Base-by-base conservation (phyloP, 2,329 filamentous ascomycete genomes). In the Fonsecaea pedrosoi region DNA sequence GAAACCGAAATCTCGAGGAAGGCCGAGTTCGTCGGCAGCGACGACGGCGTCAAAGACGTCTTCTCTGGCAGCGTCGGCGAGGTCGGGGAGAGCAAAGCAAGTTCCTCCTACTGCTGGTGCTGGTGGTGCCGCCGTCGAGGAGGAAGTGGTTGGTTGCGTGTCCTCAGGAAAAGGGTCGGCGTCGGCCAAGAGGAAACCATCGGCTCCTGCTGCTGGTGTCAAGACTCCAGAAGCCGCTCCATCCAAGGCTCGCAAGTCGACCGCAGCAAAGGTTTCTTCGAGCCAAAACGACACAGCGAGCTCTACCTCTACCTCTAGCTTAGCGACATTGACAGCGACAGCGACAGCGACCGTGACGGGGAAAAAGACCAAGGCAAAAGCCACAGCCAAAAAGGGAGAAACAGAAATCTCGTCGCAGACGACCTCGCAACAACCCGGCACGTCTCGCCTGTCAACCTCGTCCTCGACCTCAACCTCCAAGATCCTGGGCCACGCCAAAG, bases 401-500 rank as follows among this genome's bases (percentile, higher is more conserved):
- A 42, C 21, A 3, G 25, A 25, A 25, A 25, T 25, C 6, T n/a
- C 18, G 21, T 9, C 45, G 15, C 21, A 32, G 21, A 35, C 37
- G 18, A 56, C 12, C n/a, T 37, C 9, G 34, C 38, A 42, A 40
- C 38, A 18, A 25, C 25, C 25, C 25, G 25, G 25, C 25, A 25
- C 25, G 25, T 3, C 25, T 25, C 25, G 25, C 25, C 1, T 25
- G 25, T 25, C 25, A 25, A 25, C 25, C 25, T 25, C 25, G 25
- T 2, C 25, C 25, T 25, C 25, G 25, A 25, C 25, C 25, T 40
- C 38, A 9, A 35, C 60, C 18, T 68, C 66, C 6, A 40, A 60
- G 48, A 70, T 70, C 34, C 54, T 70, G 18, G 56, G 62, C 35
- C 68, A 66, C 25, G 63, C 64, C 4, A 60, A 42, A n/a, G 63